These are phyloP conservation scores for Penicillium manginii DNA, from an alignment of 495 filamentous ascomycete species.

Conservation along the genomic window DNA sequence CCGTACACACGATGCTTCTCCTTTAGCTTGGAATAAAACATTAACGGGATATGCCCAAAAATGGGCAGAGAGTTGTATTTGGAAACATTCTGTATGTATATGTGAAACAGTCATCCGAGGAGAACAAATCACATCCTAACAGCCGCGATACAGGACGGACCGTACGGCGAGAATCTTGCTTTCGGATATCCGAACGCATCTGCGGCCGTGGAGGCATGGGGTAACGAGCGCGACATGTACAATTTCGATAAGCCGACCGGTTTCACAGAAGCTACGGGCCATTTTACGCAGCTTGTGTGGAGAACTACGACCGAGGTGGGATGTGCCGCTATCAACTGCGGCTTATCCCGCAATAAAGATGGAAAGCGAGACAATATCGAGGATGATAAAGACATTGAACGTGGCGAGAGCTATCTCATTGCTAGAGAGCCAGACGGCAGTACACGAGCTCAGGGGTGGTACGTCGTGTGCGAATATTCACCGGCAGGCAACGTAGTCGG, in stretches of 20 bases:
- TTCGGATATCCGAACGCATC: constrained; percentile 65
- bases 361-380: not conserved
- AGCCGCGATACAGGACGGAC: constrained; percentile 50
- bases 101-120: not conserved
- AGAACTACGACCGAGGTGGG: constrained; percentile 68
- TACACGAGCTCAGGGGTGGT: constrained; percentile 62
- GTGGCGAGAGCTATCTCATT: not conserved
- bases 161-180: constrained; percentile 80
- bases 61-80: constrained; percentile 59
- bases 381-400: constrained; percentile 6
- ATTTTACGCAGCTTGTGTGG: constrained; percentile 89
- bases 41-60: constrained; percentile 57
- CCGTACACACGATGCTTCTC: constrained; percentile 60
- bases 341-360: constrained; percentile 24
- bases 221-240: constrained; percentile 62
- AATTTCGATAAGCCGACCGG: constrained; percentile 56
- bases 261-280: constrained; percentile 70
- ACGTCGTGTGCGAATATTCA: constrained; percentile 80
- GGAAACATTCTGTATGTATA: constrained; percentile 61
- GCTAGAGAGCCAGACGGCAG: constrained; percentile 13
- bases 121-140: constrained; percentile 9
- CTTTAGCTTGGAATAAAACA: constrained; percentile 68
- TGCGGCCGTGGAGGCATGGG: constrained; percentile 68
- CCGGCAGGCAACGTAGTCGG: constrained; percentile 75
- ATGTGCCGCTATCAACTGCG: constrained; percentile 67